phyloP scores from a whole-genome alignment of 345 rosid species.

The Gossypium arboreum region DNA sequence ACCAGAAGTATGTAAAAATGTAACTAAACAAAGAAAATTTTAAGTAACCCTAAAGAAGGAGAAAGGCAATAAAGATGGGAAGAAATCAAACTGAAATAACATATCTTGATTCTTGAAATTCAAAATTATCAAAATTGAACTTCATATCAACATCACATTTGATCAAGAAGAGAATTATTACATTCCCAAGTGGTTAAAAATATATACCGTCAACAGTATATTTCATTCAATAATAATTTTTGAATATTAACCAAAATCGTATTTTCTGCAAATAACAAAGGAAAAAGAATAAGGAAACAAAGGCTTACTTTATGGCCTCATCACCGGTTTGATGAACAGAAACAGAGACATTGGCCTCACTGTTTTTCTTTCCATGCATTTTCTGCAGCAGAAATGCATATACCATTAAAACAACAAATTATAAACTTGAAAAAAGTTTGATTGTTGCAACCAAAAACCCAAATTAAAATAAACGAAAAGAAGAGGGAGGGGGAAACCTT shows the following conservation, averaged over 20 bases:
- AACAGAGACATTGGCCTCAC: conserved; percentile 13
- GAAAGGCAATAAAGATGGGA: not conserved
- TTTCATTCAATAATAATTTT: not conserved
- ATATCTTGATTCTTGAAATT: not conserved
- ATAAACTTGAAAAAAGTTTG: not conserved
- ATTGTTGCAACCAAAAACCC: not conserved
- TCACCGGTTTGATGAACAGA: conserved; percentile 10
- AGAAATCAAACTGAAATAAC: not conserved
- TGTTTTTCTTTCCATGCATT: conserved; percentile 34
- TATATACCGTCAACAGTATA: not conserved
- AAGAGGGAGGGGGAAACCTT: conserved; percentile 30
- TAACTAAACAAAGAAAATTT: not conserved
- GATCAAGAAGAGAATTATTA: not conserved
- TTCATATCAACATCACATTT: not conserved
- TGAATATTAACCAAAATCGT: not conserved
- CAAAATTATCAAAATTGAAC: not conserved
- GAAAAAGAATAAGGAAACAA: not conserved
- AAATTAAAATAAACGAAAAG: not conserved
- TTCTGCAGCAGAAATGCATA: conserved; percentile 21
- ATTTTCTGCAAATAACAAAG: not conserved
- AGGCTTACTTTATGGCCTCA: conserved; percentile 22
- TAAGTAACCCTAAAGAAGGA: not conserved
- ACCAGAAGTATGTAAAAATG: not conserved
- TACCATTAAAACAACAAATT: not conserved
- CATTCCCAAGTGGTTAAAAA: not conserved